A percentile compares a stretch with the other conserved stretches of the same genome.
Conservation (phyloP, 768 basidiomycete species). For the Hirschioporus abietinus region DNA sequence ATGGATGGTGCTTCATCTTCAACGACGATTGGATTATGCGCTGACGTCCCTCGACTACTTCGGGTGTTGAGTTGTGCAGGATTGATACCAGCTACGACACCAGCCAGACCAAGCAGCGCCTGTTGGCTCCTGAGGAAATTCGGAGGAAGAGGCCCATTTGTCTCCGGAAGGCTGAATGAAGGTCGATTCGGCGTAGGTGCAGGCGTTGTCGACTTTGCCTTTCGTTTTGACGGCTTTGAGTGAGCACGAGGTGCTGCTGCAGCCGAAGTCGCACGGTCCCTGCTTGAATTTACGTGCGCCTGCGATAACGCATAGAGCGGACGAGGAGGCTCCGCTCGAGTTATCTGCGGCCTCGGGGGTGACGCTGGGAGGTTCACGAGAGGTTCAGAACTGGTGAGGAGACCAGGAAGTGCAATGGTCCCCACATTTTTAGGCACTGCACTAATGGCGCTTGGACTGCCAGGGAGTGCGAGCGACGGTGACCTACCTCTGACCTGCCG, state of each 20-base stretch:
- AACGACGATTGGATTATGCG: slow-evolving; percentile 65
- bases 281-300: not conserved
- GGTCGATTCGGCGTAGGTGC: slow-evolving; percentile 38
- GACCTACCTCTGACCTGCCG: slow-evolving; percentile 63
- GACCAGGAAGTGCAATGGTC: slow-evolving; percentile 98
- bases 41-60: slow-evolving; percentile 44
- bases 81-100: slow-evolving; percentile 61
- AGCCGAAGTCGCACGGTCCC: not conserved
- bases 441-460: slow-evolving; percentile 29
- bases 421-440: slow-evolving; percentile 75
- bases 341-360: slow-evolving; percentile 23
- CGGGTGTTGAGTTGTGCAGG: slow-evolving; percentile 44
- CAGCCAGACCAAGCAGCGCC: slow-evolving; percentile 66
- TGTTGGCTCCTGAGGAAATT: slow-evolving; percentile 73
- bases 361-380: slow-evolving; percentile 74
- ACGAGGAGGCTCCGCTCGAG: slow-evolving; percentile 14
- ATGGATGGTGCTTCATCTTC: slow-evolving; percentile 44
- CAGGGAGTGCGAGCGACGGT: slow-evolving; percentile 59
- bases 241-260: not conserved
- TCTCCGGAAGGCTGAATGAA: slow-evolving; percentile 58
- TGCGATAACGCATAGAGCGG: slow-evolving; percentile 10
- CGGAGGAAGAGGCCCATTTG: slow-evolving; percentile 52
- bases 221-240: not conserved
- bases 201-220: slow-evolving; percentile 30
- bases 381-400: slow-evolving; percentile 85